Conservation (phyloP, 73 alveolate species). For the Loxodes magnus region DNA sequence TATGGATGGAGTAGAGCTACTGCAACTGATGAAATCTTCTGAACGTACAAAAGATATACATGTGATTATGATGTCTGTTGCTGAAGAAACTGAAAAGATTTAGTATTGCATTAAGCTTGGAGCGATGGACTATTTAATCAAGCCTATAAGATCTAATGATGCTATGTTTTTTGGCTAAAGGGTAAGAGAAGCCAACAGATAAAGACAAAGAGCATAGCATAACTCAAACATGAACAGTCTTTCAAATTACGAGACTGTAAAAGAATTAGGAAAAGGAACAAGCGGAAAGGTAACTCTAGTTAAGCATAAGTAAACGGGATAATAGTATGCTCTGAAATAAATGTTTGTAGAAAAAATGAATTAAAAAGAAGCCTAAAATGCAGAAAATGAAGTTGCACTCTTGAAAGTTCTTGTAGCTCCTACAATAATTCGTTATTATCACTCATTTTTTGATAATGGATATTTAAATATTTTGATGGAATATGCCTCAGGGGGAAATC, state of each 20-base stretch:
- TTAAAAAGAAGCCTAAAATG: conserved; percentile 63
- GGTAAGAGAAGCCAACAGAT: conserved; percentile 2
- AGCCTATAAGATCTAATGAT: conserved; percentile 54
- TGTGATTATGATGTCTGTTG: conserved; percentile 73
- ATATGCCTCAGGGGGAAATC: conserved; percentile 93
- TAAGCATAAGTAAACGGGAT: conserved; percentile 12
- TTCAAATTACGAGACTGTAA: conserved; percentile 9
- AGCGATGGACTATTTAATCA: conserved; percentile 66
- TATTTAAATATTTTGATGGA: conserved; percentile 85
- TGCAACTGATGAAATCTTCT: conserved; percentile 45
- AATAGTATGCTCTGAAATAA: conserved; percentile 29
- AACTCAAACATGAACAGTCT: not conserved
- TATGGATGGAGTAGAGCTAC: conserved; percentile 77
- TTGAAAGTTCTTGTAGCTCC: conserved; percentile 80
- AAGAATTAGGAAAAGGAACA: conserved; percentile 67
- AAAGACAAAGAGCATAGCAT: not conserved
- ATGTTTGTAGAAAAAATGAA: conserved; percentile 30
- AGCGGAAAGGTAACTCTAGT: conserved; percentile 59
- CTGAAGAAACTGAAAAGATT: conserved; percentile 39
- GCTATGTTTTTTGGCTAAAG: not conserved
- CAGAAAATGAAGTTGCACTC: conserved; percentile 82
- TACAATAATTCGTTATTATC: conserved; percentile 83
- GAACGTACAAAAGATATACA: conserved; percentile 48
- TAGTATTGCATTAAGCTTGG: conserved; percentile 57
- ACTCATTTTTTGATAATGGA: conserved; percentile 74